A percentile compares a stretch with the other conserved stretches of the same genome.
Evolutionary conservation across 495 filamentous ascomycete species (phyloP).

Genomic region (Sordaria brevicollis): DNA sequence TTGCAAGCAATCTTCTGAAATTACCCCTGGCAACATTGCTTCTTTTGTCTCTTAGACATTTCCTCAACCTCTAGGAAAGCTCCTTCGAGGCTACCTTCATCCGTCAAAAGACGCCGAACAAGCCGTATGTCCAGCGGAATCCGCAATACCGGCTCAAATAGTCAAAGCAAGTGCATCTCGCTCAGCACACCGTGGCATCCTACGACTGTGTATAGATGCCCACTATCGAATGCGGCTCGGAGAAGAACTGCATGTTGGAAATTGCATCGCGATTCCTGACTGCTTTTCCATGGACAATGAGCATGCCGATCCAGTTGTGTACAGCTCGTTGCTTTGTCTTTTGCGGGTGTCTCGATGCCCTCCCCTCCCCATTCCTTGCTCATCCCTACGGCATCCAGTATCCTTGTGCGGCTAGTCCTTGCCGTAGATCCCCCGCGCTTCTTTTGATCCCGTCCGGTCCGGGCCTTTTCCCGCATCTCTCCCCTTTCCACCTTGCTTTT

Average conservation of each 20-base stretch:
- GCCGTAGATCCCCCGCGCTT: background rate
- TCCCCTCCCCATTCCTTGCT: background rate
- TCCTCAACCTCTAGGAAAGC: background rate
- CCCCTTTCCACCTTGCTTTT: background rate
- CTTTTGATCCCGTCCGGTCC: background rate
- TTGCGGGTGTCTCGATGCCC: background rate
- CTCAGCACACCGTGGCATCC: background rate
- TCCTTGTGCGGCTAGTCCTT: background rate
- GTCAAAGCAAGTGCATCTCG: background rate
- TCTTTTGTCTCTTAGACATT: background rate
- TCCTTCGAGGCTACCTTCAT: background rate
- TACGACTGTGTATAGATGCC: background rate
- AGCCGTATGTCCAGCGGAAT: background rate
- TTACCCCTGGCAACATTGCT: background rate
- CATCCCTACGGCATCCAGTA: background rate
- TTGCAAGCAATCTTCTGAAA: background rate
- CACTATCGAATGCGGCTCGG: background rate
- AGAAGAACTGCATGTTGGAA: background rate
- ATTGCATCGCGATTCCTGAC: background rate
- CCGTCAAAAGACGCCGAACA: background rate
- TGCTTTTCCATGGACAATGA: background rate
- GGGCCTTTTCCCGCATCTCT: background rate
- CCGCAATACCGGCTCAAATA: background rate
- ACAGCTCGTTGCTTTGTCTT: background rate
- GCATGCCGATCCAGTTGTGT: background rate